Evolutionary conservation across 352 stramenopile species (phyloP).

Genomic region (Globisporangium paroecandrum): DNA sequence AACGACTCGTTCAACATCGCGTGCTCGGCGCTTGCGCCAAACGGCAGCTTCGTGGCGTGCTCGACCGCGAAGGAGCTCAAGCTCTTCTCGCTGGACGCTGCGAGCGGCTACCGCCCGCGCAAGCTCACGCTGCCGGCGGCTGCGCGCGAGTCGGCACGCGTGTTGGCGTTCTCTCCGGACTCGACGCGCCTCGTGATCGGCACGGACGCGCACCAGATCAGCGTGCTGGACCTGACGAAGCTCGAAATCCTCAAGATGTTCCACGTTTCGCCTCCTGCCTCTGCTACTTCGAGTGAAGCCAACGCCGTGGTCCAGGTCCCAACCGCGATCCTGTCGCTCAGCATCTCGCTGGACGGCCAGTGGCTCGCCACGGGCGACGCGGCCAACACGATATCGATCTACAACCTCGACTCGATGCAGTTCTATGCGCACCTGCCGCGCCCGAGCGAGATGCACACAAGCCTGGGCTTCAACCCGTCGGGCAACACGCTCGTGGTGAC

Average conservation of each 20-base stretch:
- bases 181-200: constrained; percentile 73
- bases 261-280: constrained; percentile 25
- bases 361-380: constrained; percentile 73
- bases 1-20: constrained; percentile 73
- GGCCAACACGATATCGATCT: constrained; percentile 68
- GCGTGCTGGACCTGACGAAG: constrained; percentile 67
- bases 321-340: constrained; percentile 61
- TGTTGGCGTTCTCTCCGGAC: constrained; percentile 75
- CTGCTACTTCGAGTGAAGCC: constrained; percentile 14
- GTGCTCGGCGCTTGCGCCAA: constrained; percentile 79
- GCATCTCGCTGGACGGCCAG: constrained; percentile 75
- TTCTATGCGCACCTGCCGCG: constrained; percentile 67
- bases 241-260: constrained; percentile 80
- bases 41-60: constrained; percentile 84
- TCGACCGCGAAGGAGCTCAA: constrained; percentile 85
- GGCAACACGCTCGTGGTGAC: constrained; percentile 77
- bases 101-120: constrained; percentile 41
- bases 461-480: constrained; percentile 71
- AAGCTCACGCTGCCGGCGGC: constrained; percentile 48
- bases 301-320: constrained; percentile 9
- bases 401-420: constrained; percentile 87
- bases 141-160: constrained; percentile 46
- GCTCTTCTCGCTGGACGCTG: constrained; percentile 76
- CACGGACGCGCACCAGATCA: constrained; percentile 59
- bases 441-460: constrained; percentile 73